Conservation (phyloP, 192 early-diverging fungal genomes). For the Entomortierella beljakovae region DNA sequence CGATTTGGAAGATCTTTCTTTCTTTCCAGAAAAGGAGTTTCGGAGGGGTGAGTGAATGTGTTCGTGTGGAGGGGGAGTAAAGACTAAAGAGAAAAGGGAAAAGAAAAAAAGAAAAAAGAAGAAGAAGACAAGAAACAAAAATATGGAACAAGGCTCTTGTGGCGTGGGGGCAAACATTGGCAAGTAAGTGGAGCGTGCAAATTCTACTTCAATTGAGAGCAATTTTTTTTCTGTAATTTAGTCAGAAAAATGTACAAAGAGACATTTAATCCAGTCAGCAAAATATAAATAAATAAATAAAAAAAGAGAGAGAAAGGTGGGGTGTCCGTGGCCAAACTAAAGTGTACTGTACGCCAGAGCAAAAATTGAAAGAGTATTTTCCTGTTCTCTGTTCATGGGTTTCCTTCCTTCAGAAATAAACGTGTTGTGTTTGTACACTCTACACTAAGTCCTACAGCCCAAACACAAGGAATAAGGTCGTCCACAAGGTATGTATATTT, state of each 20-base stretch:
- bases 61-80: conserved; percentile 31
- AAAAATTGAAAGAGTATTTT: no score
- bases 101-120: conserved; percentile 2
- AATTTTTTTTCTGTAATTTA: neutral
- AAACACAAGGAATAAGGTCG: no score
- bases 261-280: neutral
- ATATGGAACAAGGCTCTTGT: neutral
- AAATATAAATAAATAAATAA: no score
- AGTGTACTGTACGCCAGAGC: no score
- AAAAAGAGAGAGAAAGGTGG: no score
- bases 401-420: no score
- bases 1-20: neutral
- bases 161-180: neutral
- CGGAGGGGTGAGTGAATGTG: neutral
- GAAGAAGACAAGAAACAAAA: neutral
- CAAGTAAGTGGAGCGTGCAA: conserved; percentile 16
- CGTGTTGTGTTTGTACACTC: no score
- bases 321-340: no score
- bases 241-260: neutral
- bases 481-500: no score
- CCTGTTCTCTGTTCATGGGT: no score
- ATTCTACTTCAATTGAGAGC: neutral
- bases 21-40: neutral
- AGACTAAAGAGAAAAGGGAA: conserved; percentile 12
- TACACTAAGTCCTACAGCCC: no score